phyloP scores from a whole-genome alignment of 495 filamentous ascomycete genomes.

The Aspergillus avenaceus region DNA sequence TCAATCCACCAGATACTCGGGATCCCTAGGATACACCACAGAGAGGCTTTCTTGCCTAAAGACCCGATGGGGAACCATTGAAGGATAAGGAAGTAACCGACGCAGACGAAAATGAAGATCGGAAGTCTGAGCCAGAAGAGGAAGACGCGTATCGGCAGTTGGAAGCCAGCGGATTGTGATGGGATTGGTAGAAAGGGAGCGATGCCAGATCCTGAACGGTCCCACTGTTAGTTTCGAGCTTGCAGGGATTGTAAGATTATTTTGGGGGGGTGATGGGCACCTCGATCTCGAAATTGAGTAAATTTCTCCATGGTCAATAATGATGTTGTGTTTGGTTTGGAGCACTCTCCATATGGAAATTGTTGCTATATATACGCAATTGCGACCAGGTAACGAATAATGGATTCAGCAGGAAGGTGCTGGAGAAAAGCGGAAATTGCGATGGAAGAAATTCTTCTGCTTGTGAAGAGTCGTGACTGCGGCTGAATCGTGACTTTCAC shows the following conservation, averaged over 20 bases:
- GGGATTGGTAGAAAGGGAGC: conserved; percentile 87
- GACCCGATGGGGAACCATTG: conserved; percentile 85
- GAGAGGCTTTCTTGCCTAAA: conserved; percentile 68
- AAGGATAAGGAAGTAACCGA: conserved; percentile 73
- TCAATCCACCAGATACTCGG: conserved; percentile 98
- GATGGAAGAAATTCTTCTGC: too few relatives aligned
- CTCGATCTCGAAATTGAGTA: conserved; percentile 92
- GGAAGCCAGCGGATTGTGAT: conserved; percentile 53
- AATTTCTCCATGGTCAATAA: conserved; percentile 81
- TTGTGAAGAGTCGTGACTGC: too few relatives aligned
- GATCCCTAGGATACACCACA: conserved; percentile 82
- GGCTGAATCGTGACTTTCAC: too few relatives aligned
- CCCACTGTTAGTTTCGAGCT: conserved; percentile 13
- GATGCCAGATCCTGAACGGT: conserved; percentile 76
- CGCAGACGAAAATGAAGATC: conserved; percentile 62
- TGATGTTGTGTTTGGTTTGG: background rate
- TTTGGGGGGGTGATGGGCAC: conserved; percentile 35
- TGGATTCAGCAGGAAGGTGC: too few relatives aligned
- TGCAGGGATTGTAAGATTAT: background rate
- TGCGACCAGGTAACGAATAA: too few relatives aligned
- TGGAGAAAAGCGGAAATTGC: too few relatives aligned
- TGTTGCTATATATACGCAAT: background rate
- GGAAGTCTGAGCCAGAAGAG: conserved; percentile 80
- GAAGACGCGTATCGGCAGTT: conserved; percentile 59
- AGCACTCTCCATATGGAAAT: background rate